Base-by-base conservation (phyloP, 768 basidiomycete genomes). In the Psilocybe cyanescens region DNA sequence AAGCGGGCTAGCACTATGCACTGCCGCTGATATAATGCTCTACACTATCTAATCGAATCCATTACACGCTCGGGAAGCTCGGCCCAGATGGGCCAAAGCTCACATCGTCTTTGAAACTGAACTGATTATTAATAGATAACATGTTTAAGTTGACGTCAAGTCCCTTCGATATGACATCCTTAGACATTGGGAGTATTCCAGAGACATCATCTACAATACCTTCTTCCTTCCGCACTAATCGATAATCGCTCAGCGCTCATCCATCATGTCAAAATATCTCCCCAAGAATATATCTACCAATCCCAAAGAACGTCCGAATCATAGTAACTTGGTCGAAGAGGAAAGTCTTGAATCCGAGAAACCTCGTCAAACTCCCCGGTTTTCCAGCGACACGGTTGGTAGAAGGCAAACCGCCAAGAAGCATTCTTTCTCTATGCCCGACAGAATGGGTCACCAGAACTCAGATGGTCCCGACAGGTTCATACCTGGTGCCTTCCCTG, bases 371-470 rank as follows among this genome's bases (percentile, higher is more conserved):
- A 49, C 41, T 44, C 41, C 41, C 41, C 8, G 41, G 4, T 44
- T 44, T 44, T 44, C 41, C 41, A 16, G 14, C n/a, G 41, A 44
- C 41, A 16, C 14, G 8, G 41, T 44, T 16, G 41, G 14, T 9
- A 12, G n/a, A 44, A n/a, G 33, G 30, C 30, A 17, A 14, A 53
- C 51, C n/a, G 57, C 57, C 3, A 49, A 58, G 29, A 31, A 35
- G 7, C 57, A 58, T 39, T 58, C 57, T 19, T 50, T 58, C 28
- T 59, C 58, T 11, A 29, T 45, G 35, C 49, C 57, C 8, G 30
- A 14, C 17, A n/a, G 35, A 4, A 44, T 41, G 24, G 50, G 35
- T 1, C 35, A 28, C 8, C 3, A 35, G 11, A 37, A 59, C n/a
- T 59, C 58, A 8, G 58, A n/a, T 2, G 58, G 51, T 12, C 33